Base-by-base conservation (phyloP, 768 basidiomycete species). In the Roridomyces roridus region DNA sequence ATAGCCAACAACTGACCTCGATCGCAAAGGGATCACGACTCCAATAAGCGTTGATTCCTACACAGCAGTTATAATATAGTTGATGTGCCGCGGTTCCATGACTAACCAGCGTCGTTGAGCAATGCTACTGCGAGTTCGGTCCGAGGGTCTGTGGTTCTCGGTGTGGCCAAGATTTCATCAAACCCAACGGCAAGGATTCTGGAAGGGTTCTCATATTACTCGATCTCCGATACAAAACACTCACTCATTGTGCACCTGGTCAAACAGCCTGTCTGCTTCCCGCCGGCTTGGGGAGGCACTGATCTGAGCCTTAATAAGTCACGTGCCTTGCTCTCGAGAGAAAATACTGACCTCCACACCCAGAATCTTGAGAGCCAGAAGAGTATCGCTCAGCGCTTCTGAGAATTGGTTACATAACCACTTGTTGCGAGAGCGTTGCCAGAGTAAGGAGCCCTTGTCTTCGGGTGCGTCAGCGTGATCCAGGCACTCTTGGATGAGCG, bases 41-140 rank as follows among this genome's bases (percentile, higher is more conserved):
- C 88, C 88, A 90, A 63, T 89, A 89, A 11, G 88, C 87, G 67
- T 87, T 86, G 25, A 83, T 81, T 5, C 86, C 86, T 87, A 45
- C 26, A 42, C 17, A 46, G 42, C 20, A 14, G 17, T 55, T 21
- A 25, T 14, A 11, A 31, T 20, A 55, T 29, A 11, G 35, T 11
- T 41, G 28, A 17, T 25, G 21, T 18, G 43, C 14, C 15, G 8
- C n/a, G 21, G 20, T 44, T 14, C 15, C 26, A 11, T 25, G 10
- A 62, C 74, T 36, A 57, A 83, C 87, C 86, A 20, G 88, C 88
- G 63, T 91, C 89, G 61, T 87, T 88, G 26, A 90, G 74, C 43
- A 90, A 68, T 11, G 81, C 74, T 9, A 89, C 85, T 9, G 87
- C 86, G 28, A 91, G 75, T 63, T 89, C 85, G 11, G 77, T 83